Conservation (phyloP, 805 yeast species). For the Candida tallmaniae region DNA sequence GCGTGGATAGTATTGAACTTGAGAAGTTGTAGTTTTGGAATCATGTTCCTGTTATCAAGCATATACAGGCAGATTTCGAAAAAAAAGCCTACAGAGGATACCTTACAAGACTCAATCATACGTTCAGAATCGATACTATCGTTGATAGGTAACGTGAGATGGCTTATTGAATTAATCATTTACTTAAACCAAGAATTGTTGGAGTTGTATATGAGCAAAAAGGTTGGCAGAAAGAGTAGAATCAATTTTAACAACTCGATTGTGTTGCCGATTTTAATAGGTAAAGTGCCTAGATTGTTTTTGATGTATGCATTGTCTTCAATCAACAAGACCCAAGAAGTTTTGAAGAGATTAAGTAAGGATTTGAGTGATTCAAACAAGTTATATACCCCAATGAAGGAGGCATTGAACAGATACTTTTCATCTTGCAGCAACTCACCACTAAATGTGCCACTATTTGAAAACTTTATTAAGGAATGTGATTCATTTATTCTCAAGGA, state of each 20-base stretch:
- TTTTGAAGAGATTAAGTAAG: conserved; percentile 52
- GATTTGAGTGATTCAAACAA: conserved; percentile 40
- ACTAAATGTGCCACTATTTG: conserved; percentile 51
- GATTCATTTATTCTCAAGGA: conserved; percentile 38
- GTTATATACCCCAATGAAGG: conserved; percentile 46
- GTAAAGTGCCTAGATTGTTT: conserved; percentile 67
- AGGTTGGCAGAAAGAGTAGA: conserved; percentile 14
- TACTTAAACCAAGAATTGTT: conserved; percentile 70
- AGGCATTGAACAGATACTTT: conserved; percentile 48
- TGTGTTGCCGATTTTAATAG: conserved; percentile 55
- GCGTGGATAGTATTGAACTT: conserved; percentile 66
- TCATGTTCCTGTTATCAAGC: conserved; percentile 56
- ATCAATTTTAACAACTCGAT: conserved; percentile 34
- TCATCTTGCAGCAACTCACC: conserved; percentile 48
- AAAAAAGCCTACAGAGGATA: conserved; percentile 50
- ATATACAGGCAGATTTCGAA: conserved; percentile 63
- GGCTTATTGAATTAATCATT: conserved; percentile 79
- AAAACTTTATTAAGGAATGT: conserved; percentile 56
- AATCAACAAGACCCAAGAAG: conserved; percentile 57
- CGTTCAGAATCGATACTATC: conserved; percentile 60
- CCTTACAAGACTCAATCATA: conserved; percentile 47
- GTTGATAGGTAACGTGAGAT: conserved; percentile 73
- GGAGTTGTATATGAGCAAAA: conserved; percentile 32
- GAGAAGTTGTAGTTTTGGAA: conserved; percentile 66
- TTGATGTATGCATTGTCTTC: conserved; percentile 64